Evolutionary conservation across 2,329 filamentous ascomycete species (phyloP).

Genomic region (Truncatella angustata): DNA sequence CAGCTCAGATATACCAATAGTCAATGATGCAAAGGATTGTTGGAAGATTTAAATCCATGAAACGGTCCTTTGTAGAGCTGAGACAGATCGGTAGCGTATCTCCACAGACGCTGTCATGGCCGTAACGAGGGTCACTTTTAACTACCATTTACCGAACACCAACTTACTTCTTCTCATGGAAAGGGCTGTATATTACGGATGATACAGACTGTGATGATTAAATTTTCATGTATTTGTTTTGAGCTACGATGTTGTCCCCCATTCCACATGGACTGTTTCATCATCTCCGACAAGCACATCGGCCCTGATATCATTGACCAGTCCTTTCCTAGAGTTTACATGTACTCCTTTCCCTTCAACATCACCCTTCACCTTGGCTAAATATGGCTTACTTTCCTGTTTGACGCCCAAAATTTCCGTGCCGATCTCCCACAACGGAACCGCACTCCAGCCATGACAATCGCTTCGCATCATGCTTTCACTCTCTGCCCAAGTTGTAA

Average conservation of each 20-base stretch:
- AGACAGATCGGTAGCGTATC: no score
- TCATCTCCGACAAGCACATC: background rate
- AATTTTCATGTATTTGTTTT: background rate
- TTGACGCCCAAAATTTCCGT: conserved; percentile 15
- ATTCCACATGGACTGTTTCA: conserved; percentile 1
- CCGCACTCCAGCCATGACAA: conserved; percentile 23
- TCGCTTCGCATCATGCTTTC: conserved; percentile 21
- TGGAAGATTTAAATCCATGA: no score
- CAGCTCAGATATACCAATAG: no score
- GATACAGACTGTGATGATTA: background rate
- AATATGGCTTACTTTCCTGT: background rate
- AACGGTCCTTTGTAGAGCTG: no score
- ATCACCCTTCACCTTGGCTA: background rate
- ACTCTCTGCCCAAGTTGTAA: conserved; percentile 25
- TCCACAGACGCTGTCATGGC: no score
- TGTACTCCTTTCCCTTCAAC: background rate
- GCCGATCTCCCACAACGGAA: conserved; percentile 20
- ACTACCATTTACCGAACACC: no score
- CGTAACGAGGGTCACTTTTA: no score
- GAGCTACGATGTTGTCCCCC: background rate
- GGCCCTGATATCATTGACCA: conserved; percentile 4
- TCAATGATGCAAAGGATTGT: no score
- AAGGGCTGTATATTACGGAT: no score
- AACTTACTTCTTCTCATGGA: no score
- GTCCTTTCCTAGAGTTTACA: background rate